Base-by-base conservation (phyloP, 2,329 filamentous ascomycete genomes). In the Dissoconium aciculare region DNA sequence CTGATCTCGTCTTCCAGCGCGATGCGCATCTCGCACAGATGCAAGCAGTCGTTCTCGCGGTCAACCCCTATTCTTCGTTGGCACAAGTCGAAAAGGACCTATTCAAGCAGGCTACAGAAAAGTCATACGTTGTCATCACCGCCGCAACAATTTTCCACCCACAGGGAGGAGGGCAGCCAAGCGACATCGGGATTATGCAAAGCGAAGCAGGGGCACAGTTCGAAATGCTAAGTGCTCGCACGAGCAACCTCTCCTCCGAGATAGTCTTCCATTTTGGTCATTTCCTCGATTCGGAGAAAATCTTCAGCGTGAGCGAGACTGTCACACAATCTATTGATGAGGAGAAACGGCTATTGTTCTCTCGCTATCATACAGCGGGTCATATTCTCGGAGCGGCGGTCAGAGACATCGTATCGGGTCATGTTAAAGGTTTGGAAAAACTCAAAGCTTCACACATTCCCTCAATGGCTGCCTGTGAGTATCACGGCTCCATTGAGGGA, bases 1-100 rank as follows among this genome's bases (percentile, higher is more conserved):
- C 27, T 8, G n/a, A 11, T 13, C 27, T 28, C 5, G 6, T 16
- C 13, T 28, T 14, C 13, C 27, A 28, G 27, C 27, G 27, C 11
- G 15, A 28, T 28, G 27, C 11, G 11, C 4, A 28, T 4, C 15
- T 28, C 6, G n/a, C 27, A 12, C 13, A 11, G 6, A 6, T 28
- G 6, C 27, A 28, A n/a, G 27, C 15, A 4, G 15, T 15, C 5
- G 13, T 28, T 15, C 12, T 15, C 13, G 11, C 27, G 6, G 27
- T 28, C 5, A 16, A 28, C 6, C 6, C 13, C 5, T 28, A 14
- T 15, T 13, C 27, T 14, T 28, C 27, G n/a, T 15, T 28, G 13
- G 27, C 12, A 15, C 5, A 12, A 8, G 27, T 15, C 5, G 27
- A 28, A 11, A 28, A 28, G 15, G 27, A 11, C 6, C 27, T 28